Base-by-base conservation (phyloP, 2,329 filamentous ascomycete species). In the Cytospora leucostoma region DNA sequence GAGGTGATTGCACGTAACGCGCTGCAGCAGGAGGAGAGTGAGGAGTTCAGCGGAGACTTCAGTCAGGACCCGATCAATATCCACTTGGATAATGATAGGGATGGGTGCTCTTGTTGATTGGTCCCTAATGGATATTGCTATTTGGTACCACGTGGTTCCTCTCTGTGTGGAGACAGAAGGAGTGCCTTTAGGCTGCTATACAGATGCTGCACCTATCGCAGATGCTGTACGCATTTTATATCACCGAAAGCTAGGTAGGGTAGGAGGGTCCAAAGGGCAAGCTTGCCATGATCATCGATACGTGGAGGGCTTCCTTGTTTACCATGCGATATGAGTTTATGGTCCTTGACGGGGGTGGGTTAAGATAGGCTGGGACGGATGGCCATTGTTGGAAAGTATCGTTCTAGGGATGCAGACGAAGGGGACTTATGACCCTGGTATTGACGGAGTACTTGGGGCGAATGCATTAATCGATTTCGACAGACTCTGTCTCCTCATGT, bases 31-130 rank as follows among this genome's bases (percentile, higher is more conserved):
- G 95, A 99, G 80, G 95, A 98, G 78, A 94, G 93, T 1, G 94
- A 97, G 75, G 95, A 99, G 77, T 99, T 96, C 79, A 96, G 91
- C 76, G 93, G 93, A 65, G 95, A 98, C 76, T 99, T 97, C 81
- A 64, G 61, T 49, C 92, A 93, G 72, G 95, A 98, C 75, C 94
- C 94, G 57, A 98, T 99, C 79, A 96, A 97, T 77, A 97, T 99
- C 76, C 92, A 97, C 78, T 91, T 97, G 70, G 93, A 97, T 78
- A 93, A 92, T 76, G 92, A 96, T 72, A 88, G 92, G 71, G 92
- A 96, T 73, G 93, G 93, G 63, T 99, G 95, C 78, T 88, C 93
- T 71, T 99, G 95, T 81, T 99, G 84, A 84, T 58, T 49, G 32
- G 8, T 38, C 27, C 27, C 27, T 27, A 27, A 17, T n/a, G 51